Conservation (phyloP, 2,329 filamentous ascomycete species). For the Paecilomyces formosus region DNA sequence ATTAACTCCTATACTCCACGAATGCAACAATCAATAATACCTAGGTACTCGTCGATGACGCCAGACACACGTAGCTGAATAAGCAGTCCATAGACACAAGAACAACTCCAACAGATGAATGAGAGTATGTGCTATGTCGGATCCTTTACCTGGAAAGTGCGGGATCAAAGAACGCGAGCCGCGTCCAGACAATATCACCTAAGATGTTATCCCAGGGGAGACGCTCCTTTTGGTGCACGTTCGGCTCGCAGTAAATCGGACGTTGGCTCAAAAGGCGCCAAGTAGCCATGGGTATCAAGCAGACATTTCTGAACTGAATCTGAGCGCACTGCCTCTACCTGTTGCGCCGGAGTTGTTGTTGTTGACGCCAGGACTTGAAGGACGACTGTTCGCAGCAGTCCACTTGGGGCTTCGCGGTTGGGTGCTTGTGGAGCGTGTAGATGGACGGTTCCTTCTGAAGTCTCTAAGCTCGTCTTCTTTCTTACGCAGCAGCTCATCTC, state of each 20-base stretch:
- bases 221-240: not conserved
- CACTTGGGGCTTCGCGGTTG: constrained; percentile 36
- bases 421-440: constrained; percentile 35
- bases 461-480: constrained; percentile 40
- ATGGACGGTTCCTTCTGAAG: constrained; percentile 36
- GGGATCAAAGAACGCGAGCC: too few species aligned
- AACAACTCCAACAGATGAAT: too few species aligned
- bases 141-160: not conserved
- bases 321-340: constrained; percentile 28
- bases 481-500: constrained; percentile 32
- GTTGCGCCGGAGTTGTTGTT: constrained; percentile 16
- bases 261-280: not conserved
- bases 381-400: constrained; percentile 26
- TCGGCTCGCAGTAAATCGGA: not conserved
- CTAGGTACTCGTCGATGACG: not conserved
- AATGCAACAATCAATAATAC: not conserved
- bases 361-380: constrained; percentile 31
- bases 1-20: not conserved
- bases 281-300: constrained; percentile 8
- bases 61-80: not conserved
- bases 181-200: too few species aligned
- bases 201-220: too few species aligned
- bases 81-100: not conserved
- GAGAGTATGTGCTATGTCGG: not conserved
- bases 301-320: constrained; percentile 31